Base-by-base conservation (phyloP, 1,284 basidiomycete species). In the Rhodotorula mucilaginosa region DNA sequence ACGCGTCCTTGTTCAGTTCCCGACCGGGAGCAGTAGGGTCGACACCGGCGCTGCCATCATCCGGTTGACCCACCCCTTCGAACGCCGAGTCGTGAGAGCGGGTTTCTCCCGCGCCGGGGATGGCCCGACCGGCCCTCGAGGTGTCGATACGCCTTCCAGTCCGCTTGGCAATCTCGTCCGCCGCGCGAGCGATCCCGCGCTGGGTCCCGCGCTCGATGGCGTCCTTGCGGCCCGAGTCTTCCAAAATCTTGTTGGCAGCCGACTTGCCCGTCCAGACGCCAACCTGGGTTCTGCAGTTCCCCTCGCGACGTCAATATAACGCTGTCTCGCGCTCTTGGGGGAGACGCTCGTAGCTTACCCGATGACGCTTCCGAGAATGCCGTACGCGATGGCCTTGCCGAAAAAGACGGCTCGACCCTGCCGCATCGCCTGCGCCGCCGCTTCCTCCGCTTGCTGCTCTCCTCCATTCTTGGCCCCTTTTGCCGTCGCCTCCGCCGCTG, bases 371-470 rank as follows among this genome's bases (percentile, higher is more conserved):
- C 70, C 70, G 4, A 68, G 51, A 18, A 72, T 65, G 13, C 70
- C 70, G 31, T 63, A 72, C 15, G 67, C 70, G 39, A 72, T 54
- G 18, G 67, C 70, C 39, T 69, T 72, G n/a, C 64, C 70, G 18
- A 72, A 61, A 34, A 72, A 63, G 4, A 39, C 10, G 6, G 64
- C 70, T 58, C 58, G 65, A 3, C 67, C 64, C 26, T 52, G 29
- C 23, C 70, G 56, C 56, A 68, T 66, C 44, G 46, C 59, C 46
- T 72, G 52, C 34, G 61, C 58, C n/a, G 67, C 67, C n/a, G 64
- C 58, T 10, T 68, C 47, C 5, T 48, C 64, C 2, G 47, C 60
- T 13, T 57, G 48, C 58, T 65, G 19, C 18, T 51, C 44, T 1
- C 64, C 69, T 5, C 65, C 64, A n/a, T 56, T 56, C 26, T 16